Evolutionary conservation across 179 eudicot species (phyloP).

Genomic region (Beta lomatogona): DNA sequence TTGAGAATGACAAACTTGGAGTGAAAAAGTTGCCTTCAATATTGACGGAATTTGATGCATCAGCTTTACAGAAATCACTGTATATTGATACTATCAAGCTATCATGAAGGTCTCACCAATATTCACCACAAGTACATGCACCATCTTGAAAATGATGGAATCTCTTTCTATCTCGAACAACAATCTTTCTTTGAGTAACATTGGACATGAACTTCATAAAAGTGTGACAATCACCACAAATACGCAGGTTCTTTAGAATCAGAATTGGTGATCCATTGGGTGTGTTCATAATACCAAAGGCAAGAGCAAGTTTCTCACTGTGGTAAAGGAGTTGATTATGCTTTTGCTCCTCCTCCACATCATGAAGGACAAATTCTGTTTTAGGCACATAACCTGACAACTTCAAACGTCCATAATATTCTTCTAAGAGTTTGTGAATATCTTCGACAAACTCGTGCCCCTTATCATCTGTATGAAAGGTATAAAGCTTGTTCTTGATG

Average conservation of each 20-base stretch:
- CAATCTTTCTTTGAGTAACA: conserved; percentile 39
- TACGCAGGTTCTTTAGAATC: conserved; percentile 44
- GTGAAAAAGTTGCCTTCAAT: not conserved
- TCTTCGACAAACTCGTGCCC: conserved; percentile 31
- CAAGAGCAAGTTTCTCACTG: conserved; percentile 50
- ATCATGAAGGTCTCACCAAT: conserved; percentile 33
- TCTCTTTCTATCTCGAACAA: conserved; percentile 43
- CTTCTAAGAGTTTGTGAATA: conserved; percentile 28
- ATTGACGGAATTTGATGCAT: not conserved
- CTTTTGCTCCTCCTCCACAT: conserved; percentile 50
- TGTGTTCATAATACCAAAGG: conserved; percentile 37
- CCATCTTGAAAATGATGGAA: conserved; percentile 51
- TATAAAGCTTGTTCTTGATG: conserved; percentile 39
- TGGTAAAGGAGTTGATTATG: conserved; percentile 42
- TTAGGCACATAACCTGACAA: conserved; percentile 42
- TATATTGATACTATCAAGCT: not conserved
- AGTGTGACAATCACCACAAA: conserved; percentile 49
- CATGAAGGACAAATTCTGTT: conserved; percentile 41
- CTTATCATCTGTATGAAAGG: conserved; percentile 39
- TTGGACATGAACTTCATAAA: conserved; percentile 45
- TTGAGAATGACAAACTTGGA: not conserved
- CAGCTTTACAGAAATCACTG: too few species aligned
- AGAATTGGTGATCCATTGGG: conserved; percentile 33
- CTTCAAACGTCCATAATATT: conserved; percentile 27
- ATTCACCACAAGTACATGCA: conserved; percentile 44